Conservation (phyloP, 495 filamentous ascomycete genomes). For the Aspergillus heteromorphus region DNA sequence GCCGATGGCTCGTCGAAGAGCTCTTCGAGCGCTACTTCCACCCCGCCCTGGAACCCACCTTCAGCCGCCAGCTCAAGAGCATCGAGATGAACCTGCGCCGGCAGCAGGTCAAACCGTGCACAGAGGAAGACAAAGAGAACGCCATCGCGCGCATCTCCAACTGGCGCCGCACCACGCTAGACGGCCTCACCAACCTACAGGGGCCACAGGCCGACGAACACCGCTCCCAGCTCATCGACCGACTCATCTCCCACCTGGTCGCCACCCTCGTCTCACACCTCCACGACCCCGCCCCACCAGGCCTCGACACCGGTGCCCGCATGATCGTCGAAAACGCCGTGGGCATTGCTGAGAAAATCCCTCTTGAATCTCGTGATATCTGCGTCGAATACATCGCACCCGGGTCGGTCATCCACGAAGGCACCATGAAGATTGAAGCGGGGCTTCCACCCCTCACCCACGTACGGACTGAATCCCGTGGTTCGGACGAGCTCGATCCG, state of each 20-base stretch:
- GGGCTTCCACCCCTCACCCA: conserved; percentile 34
- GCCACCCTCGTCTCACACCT: conserved; percentile 64
- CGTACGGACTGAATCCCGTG: conserved; percentile 5
- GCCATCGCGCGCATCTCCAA: conserved; percentile 80
- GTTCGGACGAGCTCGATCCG: conserved; percentile 36
- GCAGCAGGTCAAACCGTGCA: conserved; percentile 59
- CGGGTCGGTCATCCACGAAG: conserved; percentile 56
- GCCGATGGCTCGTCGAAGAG: conserved; percentile 86
- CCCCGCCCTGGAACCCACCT: conserved; percentile 66
- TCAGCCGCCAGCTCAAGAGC: conserved; percentile 73
- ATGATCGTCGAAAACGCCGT: conserved; percentile 94
- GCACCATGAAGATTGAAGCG: conserved; percentile 81
- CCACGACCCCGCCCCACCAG: conserved; percentile 66
- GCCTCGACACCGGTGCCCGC: conserved; percentile 71
- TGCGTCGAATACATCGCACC: conserved; percentile 79
- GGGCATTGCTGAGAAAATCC: conserved; percentile 78
- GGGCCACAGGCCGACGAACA: conserved; percentile 58
- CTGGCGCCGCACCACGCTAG: conserved; percentile 90
- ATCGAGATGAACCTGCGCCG: conserved; percentile 88
- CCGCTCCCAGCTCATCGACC: conserved; percentile 59
- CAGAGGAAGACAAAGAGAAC: conserved; percentile 84
- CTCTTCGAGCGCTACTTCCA: conserved; percentile 90
- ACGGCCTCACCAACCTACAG: conserved; percentile 77
- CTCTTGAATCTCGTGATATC: conserved; percentile 87
- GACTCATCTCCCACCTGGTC: conserved; percentile 65